A percentile compares a stretch with the other conserved stretches of the same genome.
These are phyloP conservation scores for Alopecurus myosuroides DNA, from an alignment of 176 grass and related monocot species.

Conservation along the genomic window DNA sequence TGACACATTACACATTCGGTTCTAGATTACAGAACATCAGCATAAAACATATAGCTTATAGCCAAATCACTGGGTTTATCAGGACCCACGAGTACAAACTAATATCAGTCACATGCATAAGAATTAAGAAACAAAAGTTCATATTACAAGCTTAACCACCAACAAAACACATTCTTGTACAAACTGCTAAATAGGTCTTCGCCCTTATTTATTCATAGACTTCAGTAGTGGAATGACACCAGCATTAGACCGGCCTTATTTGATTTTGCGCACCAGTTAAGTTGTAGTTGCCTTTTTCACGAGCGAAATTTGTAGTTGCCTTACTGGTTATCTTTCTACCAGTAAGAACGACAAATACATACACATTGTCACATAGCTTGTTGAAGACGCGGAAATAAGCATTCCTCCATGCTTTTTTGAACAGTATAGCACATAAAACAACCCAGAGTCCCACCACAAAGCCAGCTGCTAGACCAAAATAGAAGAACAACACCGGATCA, in stretches of 20 bases:
- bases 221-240: neutral
- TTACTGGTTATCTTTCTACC: neutral
- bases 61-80: neutral
- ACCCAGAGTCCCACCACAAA: slow-evolving; percentile 16
- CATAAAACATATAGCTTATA: neutral
- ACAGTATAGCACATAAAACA: neutral
- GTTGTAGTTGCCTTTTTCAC: no score
- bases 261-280: no score
- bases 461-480: neutral
- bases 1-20: neutral
- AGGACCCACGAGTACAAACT: neutral
- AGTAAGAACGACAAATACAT: neutral
- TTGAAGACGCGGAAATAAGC: neutral
- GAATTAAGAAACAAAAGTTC: neutral
- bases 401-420: slow-evolving; percentile 16
- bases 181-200: neutral
- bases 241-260: no score
- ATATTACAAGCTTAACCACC: neutral
- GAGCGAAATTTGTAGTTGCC: no score
- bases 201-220: neutral
- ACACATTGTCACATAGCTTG: neutral
- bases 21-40: neutral
- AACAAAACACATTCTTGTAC: neutral
- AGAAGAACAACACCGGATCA: neutral
- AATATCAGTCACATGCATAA: neutral